A percentile compares a stretch with the other conserved stretches of the same genome.
Evolutionary conservation across 1,139 yeast genomes (phyloP).

Genomic region (Hyphopichia buzzinii): DNA sequence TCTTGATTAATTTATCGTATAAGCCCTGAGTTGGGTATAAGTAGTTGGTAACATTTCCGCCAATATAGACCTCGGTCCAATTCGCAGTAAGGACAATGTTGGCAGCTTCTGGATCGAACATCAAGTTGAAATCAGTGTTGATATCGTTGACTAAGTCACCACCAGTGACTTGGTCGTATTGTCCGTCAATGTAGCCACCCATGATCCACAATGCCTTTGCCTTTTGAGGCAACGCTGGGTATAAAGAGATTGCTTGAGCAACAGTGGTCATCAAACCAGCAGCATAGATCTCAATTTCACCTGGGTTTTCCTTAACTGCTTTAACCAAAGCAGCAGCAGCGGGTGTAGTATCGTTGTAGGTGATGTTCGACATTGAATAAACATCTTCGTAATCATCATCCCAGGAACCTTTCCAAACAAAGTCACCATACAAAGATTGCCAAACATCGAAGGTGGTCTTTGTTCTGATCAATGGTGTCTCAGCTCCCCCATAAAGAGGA

Average conservation of each 20-base stretch:
- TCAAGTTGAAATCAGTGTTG: conserved; percentile 40
- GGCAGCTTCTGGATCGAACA: conserved; percentile 45
- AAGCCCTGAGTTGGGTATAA: conserved; percentile 34
- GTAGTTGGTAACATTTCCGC: conserved; percentile 40
- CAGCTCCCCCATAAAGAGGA: conserved; percentile 38
- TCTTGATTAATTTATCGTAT: conserved; percentile 29
- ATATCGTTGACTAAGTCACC: conserved; percentile 25
- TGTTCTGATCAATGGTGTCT: conserved; percentile 33
- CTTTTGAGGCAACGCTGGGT: conserved; percentile 34
- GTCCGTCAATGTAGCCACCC: conserved; percentile 43
- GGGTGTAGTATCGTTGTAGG: conserved; percentile 22
- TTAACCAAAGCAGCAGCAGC: conserved; percentile 38
- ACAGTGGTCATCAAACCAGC: conserved; percentile 44
- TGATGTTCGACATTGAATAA: conserved; percentile 27
- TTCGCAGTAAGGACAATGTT: conserved; percentile 37
- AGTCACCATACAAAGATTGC: conserved; percentile 33
- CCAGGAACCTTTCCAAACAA: conserved; percentile 44
- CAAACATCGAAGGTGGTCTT: conserved; percentile 36
- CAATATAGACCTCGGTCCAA: conserved; percentile 35
- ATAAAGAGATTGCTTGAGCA: conserved; percentile 39
- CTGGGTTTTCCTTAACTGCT: conserved; percentile 32
- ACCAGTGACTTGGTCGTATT: conserved; percentile 34
- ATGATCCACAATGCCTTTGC: conserved; percentile 38
- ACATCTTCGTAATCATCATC: conserved; percentile 24
- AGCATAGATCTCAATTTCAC: conserved; percentile 33